phyloP scores from a whole-genome alignment of 495 filamentous ascomycete genomes.

The Aspergillus hancockii region DNA sequence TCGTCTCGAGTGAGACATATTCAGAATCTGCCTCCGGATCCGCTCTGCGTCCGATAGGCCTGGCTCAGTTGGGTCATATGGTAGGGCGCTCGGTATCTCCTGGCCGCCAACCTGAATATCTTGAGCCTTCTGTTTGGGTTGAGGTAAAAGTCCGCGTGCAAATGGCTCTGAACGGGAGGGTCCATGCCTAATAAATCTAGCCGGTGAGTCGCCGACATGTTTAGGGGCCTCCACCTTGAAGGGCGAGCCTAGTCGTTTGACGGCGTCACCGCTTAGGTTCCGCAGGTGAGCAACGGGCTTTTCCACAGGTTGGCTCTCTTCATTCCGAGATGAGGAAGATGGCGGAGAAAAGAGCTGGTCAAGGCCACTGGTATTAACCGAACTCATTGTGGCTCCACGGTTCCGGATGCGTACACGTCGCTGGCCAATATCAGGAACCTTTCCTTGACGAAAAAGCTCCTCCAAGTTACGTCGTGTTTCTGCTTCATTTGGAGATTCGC shows the following conservation, averaged over 20 bases:
- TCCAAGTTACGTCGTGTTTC: conserved; percentile 51
- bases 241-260: conserved; percentile 54
- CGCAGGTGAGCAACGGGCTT: conserved; percentile 33
- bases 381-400: conserved; percentile 51
- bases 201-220: conserved; percentile 26
- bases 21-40: conserved; percentile 47
- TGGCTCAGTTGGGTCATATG: conserved; percentile 40
- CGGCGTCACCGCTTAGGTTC: conserved; percentile 39
- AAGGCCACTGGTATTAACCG: conserved; percentile 40
- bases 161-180: conserved; percentile 48
- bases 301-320: conserved; percentile 25
- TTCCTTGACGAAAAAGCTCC: conserved; percentile 47
- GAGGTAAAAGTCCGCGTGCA: conserved; percentile 28
- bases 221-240: conserved; percentile 44
- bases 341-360: conserved; percentile 53
- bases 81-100: conserved; percentile 19
- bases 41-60: conserved; percentile 51
- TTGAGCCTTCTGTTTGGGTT: conserved; percentile 8
- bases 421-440: conserved; percentile 43
- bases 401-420: conserved; percentile 52
- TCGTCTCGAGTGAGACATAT: conserved; percentile 38
- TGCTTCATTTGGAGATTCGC: conserved; percentile 46
- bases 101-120: conserved; percentile 6
- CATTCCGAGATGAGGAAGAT: conserved; percentile 40
- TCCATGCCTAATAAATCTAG: conserved; percentile 34